phyloP scores from a whole-genome alignment of 495 filamentous ascomycete genomes.

The Hypoxylon fuscum region DNA sequence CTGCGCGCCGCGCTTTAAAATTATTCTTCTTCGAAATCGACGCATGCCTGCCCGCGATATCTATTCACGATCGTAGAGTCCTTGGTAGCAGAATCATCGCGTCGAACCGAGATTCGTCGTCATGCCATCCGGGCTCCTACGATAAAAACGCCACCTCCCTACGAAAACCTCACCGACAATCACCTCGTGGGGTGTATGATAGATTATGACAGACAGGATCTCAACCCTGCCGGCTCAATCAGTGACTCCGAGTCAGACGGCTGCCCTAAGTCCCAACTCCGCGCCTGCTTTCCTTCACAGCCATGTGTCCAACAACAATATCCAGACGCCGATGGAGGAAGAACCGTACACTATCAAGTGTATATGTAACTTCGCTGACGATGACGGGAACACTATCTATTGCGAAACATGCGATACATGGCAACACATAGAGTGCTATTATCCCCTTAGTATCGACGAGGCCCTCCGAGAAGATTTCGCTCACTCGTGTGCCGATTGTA shows the following conservation, averaged over 20 bases:
- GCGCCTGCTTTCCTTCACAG: slow-evolving; percentile 56
- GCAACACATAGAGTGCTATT: slow-evolving; percentile 98
- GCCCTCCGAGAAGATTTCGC: slow-evolving; percentile 71
- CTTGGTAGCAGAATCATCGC: slow-evolving; percentile 40
- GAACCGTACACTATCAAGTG: slow-evolving; percentile 98
- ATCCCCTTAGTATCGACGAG: slow-evolving; percentile 73
- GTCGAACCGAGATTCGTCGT: slow-evolving; percentile 57
- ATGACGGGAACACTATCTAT: slow-evolving; percentile 96
- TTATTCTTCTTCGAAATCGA: slow-evolving; percentile 18
- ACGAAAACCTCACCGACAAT: slow-evolving; percentile 49
- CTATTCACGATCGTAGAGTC: slow-evolving; percentile 27
- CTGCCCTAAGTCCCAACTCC: slow-evolving; percentile 60
- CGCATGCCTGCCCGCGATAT: too few species aligned
- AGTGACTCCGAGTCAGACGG: slow-evolving; percentile 60
- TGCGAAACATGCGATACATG: slow-evolving; percentile 96
- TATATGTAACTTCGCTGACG: slow-evolving; percentile 89
- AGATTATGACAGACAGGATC: slow-evolving; percentile 95
- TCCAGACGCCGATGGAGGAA: slow-evolving; percentile 68
- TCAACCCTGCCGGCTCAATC: slow-evolving; percentile 67
- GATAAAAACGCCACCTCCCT: slow-evolving; percentile 51
- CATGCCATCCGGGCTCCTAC: slow-evolving; percentile 65
- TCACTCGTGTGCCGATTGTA: slow-evolving; percentile 89
- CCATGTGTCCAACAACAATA: slow-evolving; percentile 66
- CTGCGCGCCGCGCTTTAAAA: slow-evolving; percentile 23
- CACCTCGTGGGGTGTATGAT: slow-evolving; percentile 65